Percentiles rank a stretch among this genome's conserved stretches.
Conservation (phyloP, 495 filamentous ascomycete species). For the Penicillium manginii region DNA sequence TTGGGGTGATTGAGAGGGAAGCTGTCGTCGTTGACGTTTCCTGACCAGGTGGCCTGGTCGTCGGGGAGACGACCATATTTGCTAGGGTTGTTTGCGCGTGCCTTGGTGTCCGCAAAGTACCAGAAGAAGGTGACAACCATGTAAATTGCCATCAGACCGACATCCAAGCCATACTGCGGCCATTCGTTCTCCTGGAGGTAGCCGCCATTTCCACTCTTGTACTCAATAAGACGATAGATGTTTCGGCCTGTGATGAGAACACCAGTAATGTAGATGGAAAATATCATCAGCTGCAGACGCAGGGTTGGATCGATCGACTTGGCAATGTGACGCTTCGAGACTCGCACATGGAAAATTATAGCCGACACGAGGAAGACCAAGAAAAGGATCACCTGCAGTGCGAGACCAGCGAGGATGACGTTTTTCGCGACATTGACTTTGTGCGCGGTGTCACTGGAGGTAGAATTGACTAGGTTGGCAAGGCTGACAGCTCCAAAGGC, state of each 20-base stretch:
- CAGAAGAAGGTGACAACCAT: constrained; percentile 14
- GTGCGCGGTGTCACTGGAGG: constrained; percentile 12
- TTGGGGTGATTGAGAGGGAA: constrained; percentile 3
- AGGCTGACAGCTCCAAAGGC: constrained; percentile 46
- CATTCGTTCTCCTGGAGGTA: constrained; percentile 53
- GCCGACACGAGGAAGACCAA: constrained; percentile 52
- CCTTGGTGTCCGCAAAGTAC: constrained; percentile 16
- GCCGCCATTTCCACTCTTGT: constrained; percentile 41
- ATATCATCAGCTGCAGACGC: not conserved
- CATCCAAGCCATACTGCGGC: constrained; percentile 57
- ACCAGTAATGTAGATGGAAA: constrained; percentile 4
- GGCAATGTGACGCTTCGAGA: constrained; percentile 25
- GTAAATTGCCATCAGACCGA: constrained; percentile 53
- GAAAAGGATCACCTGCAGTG: constrained; percentile 62
- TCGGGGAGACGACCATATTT: not conserved
- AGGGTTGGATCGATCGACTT: not conserved
- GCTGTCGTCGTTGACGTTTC: not conserved
- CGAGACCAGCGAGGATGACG: constrained; percentile 60
- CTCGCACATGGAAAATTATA: constrained; percentile 41
- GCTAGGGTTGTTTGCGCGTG: not conserved
- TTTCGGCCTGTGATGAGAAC: constrained; percentile 54
- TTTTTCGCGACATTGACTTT: constrained; percentile 36
- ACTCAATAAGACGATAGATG: constrained; percentile 61
- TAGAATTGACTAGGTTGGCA: constrained; percentile 2
- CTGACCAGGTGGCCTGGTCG: not conserved